Percentiles rank a stretch among this genome's conserved stretches.
Conservation (phyloP, 2,329 filamentous ascomycete genomes). For the Colletotrichum tofieldiae region DNA sequence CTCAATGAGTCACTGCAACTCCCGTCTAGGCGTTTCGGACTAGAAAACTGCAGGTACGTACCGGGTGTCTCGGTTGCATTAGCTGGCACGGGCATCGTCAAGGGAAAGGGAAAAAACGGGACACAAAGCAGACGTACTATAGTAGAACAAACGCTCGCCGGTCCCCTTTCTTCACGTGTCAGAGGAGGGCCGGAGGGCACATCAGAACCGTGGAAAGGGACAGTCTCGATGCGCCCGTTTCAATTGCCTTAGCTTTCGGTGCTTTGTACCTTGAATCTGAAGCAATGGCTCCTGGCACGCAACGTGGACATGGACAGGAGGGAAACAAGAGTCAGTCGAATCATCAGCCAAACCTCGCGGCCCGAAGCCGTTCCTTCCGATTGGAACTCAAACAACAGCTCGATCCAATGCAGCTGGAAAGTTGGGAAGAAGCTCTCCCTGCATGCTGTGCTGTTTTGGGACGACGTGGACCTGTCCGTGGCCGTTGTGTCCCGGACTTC, state of each 20-base stretch:
- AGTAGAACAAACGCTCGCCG: slow-evolving; percentile 8
- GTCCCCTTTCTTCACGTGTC: slow-evolving; percentile 39
- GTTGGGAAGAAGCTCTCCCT: slow-evolving; percentile 12
- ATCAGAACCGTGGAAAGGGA: background rate
- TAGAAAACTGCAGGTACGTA: background rate
- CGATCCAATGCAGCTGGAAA: slow-evolving; percentile 31
- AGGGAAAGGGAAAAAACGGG: background rate
- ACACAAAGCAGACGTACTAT: slow-evolving; percentile 7
- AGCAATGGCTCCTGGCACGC: slow-evolving; percentile 27
- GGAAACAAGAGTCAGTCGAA: slow-evolving; percentile 37
- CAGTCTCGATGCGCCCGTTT: slow-evolving; percentile 16
- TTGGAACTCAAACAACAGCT: slow-evolving; percentile 41
- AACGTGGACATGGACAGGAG: slow-evolving; percentile 30
- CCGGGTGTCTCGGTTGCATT: background rate
- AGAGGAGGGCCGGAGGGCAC: slow-evolving; percentile 1
- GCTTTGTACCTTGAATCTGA: slow-evolving; percentile 34
- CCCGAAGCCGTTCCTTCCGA: slow-evolving; percentile 40
- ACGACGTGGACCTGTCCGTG: slow-evolving; percentile 25
- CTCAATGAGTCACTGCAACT: slow-evolving; percentile 8
- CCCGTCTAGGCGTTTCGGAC: slow-evolving; percentile 7
- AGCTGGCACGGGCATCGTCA: background rate
- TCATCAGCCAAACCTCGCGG: slow-evolving; percentile 40
- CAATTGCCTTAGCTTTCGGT: slow-evolving; percentile 2
- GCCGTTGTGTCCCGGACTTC: slow-evolving; percentile 11
- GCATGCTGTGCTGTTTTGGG: slow-evolving; percentile 21